phyloP scores from a whole-genome alignment of 2,329 filamentous ascomycete genomes.

The Chrysoporthe puriensis region DNA sequence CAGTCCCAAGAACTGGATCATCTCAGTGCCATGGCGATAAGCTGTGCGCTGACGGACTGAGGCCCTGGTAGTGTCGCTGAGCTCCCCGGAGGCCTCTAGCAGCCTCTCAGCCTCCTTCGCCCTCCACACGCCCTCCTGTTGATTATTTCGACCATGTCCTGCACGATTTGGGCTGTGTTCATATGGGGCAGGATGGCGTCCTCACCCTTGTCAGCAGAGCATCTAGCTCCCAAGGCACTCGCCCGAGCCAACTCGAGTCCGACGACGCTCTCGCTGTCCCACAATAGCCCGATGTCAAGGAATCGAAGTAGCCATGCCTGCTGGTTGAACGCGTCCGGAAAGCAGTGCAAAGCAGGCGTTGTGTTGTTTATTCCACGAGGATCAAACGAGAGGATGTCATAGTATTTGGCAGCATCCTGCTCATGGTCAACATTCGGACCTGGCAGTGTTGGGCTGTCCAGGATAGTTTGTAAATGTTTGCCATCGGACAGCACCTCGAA shows the following conservation, averaged over 20 bases:
- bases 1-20: constrained; percentile 46
- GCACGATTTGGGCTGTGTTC: constrained; percentile 49
- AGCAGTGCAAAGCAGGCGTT: constrained; percentile 38
- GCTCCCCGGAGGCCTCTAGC: neutral
- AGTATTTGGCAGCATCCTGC: constrained; percentile 28
- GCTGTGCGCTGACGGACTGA: constrained; percentile 25
- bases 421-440: neutral
- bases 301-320: constrained; percentile 19
- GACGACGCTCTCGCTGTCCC: constrained; percentile 29
- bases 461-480: constrained; percentile 34
- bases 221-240: constrained; percentile 32
- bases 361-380: constrained; percentile 45
- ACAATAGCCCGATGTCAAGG: constrained; percentile 14
- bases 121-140: constrained; percentile 45
- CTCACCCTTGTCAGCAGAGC: constrained; percentile 30
- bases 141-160: constrained; percentile 53
- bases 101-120: constrained; percentile 31
- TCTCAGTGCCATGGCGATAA: constrained; percentile 34
- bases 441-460: constrained; percentile 32
- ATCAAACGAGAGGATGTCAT: constrained; percentile 47
- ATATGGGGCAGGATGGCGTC: constrained; percentile 40
- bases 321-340: constrained; percentile 33
- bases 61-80: neutral
- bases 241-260: constrained; percentile 34
- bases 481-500: constrained; percentile 34